These are phyloP conservation scores for Neurospora sp. DNA, from an alignment of 495 filamentous ascomycete genomes.

Conservation along the genomic window DNA sequence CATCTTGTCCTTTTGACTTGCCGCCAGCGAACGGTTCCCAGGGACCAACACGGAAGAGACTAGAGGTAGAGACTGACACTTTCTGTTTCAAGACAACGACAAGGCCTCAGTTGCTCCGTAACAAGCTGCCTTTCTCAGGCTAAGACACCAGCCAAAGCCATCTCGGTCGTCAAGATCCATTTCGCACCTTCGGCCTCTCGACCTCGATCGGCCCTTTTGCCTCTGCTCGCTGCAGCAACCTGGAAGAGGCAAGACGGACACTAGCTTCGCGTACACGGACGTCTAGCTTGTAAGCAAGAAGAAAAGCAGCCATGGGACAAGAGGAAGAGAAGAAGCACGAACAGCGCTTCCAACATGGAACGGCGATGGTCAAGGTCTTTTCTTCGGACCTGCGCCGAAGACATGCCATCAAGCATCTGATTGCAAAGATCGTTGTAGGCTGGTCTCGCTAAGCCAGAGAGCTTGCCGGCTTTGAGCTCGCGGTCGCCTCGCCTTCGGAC, in stretches of 20 bases:
- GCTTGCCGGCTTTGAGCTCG: neutral
- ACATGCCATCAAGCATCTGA: neutral
- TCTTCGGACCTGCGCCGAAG: neutral
- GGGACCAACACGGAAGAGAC: too few species aligned
- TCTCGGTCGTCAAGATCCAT: too few species aligned
- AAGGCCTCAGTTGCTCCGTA: neutral
- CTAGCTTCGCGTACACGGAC: neutral
- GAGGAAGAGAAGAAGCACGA: neutral
- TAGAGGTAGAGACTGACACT: neutral
- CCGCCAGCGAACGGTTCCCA: too few species aligned
- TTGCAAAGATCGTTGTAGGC: neutral
- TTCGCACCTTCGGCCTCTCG: neutral
- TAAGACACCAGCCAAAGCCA: too few species aligned
- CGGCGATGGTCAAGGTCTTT: neutral
- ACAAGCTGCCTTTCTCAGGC: neutral
- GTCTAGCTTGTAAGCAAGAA: neutral
- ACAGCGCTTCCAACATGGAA: neutral
- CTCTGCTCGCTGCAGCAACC: neutral
- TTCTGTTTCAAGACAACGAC: neutral
- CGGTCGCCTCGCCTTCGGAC: neutral
- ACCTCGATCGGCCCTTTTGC: neutral
- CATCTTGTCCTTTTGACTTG: too few species aligned
- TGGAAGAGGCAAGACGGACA: neutral
- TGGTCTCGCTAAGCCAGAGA: neutral
- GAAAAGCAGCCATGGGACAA: neutral